phyloP scores from a whole-genome alignment of 225 moss, liverwort and hornwort genomes.

The Climacium dendroides region DNA sequence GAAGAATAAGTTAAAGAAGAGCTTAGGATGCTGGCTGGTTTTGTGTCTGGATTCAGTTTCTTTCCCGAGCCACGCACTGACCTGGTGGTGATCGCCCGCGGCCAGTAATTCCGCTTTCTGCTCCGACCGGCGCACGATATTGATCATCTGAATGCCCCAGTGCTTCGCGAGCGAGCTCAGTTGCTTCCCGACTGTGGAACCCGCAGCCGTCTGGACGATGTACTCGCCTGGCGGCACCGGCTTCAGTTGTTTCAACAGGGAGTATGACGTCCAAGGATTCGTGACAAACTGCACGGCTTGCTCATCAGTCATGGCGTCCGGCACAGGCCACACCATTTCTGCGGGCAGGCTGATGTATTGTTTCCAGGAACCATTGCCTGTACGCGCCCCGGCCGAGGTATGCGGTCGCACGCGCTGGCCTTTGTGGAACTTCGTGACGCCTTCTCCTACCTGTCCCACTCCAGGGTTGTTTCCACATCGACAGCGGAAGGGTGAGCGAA shows the following conservation, averaged over 20 bases:
- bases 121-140: neutral
- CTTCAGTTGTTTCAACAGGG: neutral
- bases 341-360: neutral
- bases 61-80: neutral
- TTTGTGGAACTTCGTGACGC: neutral
- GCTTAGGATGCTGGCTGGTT: neutral
- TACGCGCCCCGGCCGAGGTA: neutral
- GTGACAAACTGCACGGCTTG: neutral
- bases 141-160: neutral
- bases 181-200: neutral
- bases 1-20: neutral
- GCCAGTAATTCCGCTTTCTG: neutral
- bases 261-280: neutral
- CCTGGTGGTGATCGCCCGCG: neutral
- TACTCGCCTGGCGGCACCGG: neutral
- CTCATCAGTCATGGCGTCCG: neutral
- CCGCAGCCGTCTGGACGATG: neutral
- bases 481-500: neutral
- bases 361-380: neutral
- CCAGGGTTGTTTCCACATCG: neutral
- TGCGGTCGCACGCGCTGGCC: neutral
- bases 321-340: neutral
- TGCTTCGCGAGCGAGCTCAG: neutral
- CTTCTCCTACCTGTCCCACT: neutral
- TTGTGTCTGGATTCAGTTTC: neutral